Base-by-base conservation (phyloP, 805 yeast genomes). In the Yamadazyma ubonensis region DNA sequence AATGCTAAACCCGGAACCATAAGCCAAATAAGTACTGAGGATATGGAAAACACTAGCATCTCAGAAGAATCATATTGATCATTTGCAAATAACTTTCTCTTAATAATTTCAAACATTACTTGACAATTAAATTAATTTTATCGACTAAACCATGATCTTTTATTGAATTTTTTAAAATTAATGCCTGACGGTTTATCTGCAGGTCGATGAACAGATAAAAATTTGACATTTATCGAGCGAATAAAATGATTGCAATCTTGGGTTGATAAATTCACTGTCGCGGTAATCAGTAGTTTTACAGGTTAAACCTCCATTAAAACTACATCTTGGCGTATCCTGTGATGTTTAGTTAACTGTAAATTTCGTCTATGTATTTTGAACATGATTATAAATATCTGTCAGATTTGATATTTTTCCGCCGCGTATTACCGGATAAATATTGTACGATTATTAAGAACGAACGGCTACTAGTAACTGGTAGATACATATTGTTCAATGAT, bases 1-100 rank as follows among this genome's bases (percentile, higher is more conserved):
- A 90, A 87, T 2, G 95, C 97, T 53, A 91, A 77, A 12, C 97
- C 98, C 14, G 97, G 96, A 19, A 91, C 79, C 98, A 91, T 91
- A 52, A 90, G 71, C 67, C 91, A 77, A 38, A 90, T 95, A 54
- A 87, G 57, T 17, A 86, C 78, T 1, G 86, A 71, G 25, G 85
- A 83, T 6, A 79, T 53, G 11, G 83, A 65, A 48, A 83, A 71
- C 49, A 81, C 33, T 18, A 65, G 51, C 25, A 65, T 54, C 11
- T 33, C 36, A 32, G 58, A 48, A 18, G 58, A 53, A 40, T 64
- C 52, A 43, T 63, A 60, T 18, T 59, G 52, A 10, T 52, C 53
- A 44, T 67, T 64, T 47, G 67, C 65, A 47, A 67, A 69, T 14
- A 65, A 47, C 29, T 57, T 45, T 49, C 70, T 56, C 29, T 61